Evolutionary conservation across 1,139 yeast species (phyloP).

Genomic region (Arxiozyma telluris): DNA sequence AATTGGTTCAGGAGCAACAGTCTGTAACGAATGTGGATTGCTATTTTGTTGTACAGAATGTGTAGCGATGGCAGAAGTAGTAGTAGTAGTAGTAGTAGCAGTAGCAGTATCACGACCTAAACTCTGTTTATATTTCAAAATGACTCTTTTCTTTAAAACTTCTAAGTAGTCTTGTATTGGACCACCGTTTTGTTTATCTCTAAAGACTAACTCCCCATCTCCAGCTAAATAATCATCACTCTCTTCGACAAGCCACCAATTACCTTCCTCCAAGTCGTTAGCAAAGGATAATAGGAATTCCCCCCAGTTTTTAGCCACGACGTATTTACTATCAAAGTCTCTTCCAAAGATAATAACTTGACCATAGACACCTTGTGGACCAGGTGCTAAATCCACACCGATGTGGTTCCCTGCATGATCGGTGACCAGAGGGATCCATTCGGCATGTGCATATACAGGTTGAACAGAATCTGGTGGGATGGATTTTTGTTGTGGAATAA

Average conservation of each 20-base stretch:
- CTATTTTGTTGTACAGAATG: background rate
- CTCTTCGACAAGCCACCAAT: conserved; percentile 53
- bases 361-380: conserved; percentile 63
- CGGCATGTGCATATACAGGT: conserved; percentile 69
- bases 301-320: conserved; percentile 74
- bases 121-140: conserved; percentile 15
- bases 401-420: conserved; percentile 86
- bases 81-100: background rate
- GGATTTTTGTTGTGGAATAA: conserved; percentile 54
- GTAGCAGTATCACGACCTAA: background rate
- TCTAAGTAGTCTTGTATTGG: conserved; percentile 55
- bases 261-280: conserved; percentile 72
- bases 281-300: conserved; percentile 73
- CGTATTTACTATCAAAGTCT: conserved; percentile 78
- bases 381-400: conserved; percentile 85
- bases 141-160: conserved; percentile 43
- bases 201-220: conserved; percentile 65
- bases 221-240: conserved; percentile 52
- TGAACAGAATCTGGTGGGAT: conserved; percentile 69
- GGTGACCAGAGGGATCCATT: conserved; percentile 85
- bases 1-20: background rate
- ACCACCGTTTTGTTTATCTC: conserved; percentile 41
- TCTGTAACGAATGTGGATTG: background rate
- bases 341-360: conserved; percentile 84
- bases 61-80: background rate